Evolutionary conservation across 495 filamentous ascomycete genomes (phyloP), one percentile per base, ranked within the genome.

Genomic region (Xylaria bambusicola): DNA sequence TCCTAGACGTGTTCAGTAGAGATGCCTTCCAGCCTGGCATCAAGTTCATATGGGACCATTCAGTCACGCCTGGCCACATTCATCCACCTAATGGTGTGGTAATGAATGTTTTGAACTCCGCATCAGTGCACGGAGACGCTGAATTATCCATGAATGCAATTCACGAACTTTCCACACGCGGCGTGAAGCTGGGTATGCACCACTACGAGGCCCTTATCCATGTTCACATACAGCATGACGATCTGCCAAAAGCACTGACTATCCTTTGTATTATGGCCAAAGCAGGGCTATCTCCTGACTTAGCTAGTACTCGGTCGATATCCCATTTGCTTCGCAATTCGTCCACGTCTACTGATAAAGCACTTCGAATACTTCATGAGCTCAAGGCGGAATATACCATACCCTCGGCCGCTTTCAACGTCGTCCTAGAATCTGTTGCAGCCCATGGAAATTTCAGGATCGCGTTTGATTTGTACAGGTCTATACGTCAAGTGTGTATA

Each of bases 121-220:
- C 92, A 9, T 80, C 90, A 1, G 80, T 82, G 17, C 62, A 82
- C 61, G 84, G 82, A 29, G 87, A 96, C 66, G 68, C 81, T n/a
- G 65, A 74, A 0, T 76, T 97, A n/a, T 89, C 88, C 10, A 84
- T 83, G 10, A 75, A 82, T 52, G 87, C 84, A 38, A 78, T 92
- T 62, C 80, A 82, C 41, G 66, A 78, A 38, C 77, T 88, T 17
- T 80, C 81, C 0, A 69, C 79, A 3, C 78, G 84, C 13, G 80
- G 76, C 1, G 69, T 80, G 20, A 70, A 76, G 35, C 78, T 90
- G 27, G 71, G 77, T 2, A 62, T 77, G 4, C 79, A 86, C 48
- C 89, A 96, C 66, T 96, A 94, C 73, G 90, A 93, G 69, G 77
- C 83, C 27, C 78, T 97, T 15, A 67, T 92, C 18, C 82, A 88